A percentile compares a stretch with the other conserved stretches of the same genome.
Conservation (phyloP, 2,329 filamentous ascomycete species). For the Septoria linicola region DNA sequence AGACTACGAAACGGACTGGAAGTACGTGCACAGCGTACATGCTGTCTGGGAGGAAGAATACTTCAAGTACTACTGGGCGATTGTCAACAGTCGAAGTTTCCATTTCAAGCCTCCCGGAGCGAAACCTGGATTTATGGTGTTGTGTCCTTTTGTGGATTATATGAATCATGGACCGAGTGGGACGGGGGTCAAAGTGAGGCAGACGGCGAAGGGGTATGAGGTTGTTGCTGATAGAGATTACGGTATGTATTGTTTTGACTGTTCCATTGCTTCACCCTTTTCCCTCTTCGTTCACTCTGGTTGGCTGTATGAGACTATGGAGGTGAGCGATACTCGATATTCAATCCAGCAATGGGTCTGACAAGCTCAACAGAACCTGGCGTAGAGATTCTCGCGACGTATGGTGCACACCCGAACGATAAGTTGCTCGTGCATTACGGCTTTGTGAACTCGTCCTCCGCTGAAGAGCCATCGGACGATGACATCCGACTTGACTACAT, state of each 20-base stretch:
- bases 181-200: constrained; percentile 52
- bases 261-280: constrained; percentile 1
- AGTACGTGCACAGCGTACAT: background rate
- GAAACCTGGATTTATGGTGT: constrained; percentile 61
- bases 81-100: constrained; percentile 61
- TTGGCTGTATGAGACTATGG: background rate
- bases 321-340: background rate
- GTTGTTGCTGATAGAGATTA: constrained; percentile 56
- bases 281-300: background rate
- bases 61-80: constrained; percentile 59
- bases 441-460: constrained; percentile 40
- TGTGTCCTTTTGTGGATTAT: constrained; percentile 71
- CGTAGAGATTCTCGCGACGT: constrained; percentile 64
- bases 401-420: constrained; percentile 70
- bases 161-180: constrained; percentile 58
- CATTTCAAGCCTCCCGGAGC: constrained; percentile 52
- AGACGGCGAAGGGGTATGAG: constrained; percentile 53
- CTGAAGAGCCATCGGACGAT: constrained; percentile 36
- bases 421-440: constrained; percentile 68
- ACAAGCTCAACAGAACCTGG: constrained; percentile 7
- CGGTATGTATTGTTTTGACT: constrained; percentile 32
- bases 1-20: constrained; percentile 33
- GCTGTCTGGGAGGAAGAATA: constrained; percentile 37
- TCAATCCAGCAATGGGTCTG: background rate
- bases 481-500: constrained; percentile 44